These are phyloP conservation scores for Tremellales sp. DNA, from an alignment of 1,284 basidiomycete genomes.

Conservation along the genomic window DNA sequence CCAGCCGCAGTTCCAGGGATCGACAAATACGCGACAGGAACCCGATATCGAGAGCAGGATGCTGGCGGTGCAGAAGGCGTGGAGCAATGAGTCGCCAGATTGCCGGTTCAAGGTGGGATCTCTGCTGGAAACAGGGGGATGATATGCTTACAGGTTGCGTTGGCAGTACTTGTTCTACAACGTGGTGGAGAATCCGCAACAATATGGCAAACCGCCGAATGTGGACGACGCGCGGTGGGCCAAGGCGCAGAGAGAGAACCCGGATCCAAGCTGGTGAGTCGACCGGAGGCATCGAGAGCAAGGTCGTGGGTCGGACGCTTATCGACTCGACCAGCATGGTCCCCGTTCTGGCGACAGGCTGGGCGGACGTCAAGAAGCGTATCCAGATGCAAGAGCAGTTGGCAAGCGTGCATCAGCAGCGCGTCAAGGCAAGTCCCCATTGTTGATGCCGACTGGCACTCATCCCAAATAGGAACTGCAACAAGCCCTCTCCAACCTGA, in stretches of 20 bases:
- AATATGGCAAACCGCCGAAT: constrained; percentile 70
- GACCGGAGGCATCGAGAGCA: too few species aligned
- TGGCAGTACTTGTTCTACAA: constrained; percentile 83
- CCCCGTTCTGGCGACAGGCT: constrained; percentile 75
- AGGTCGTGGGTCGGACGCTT: background rate
- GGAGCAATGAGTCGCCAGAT: constrained; percentile 64
- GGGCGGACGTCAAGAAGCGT: constrained; percentile 74
- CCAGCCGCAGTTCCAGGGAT: constrained; percentile 5
- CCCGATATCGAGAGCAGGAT: constrained; percentile 59
- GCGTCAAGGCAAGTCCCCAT: constrained; percentile 56
- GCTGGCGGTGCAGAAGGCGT: constrained; percentile 63
- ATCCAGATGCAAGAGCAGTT: constrained; percentile 72
- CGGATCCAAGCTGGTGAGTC: constrained; percentile 69
- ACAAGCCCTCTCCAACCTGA: constrained; percentile 60
- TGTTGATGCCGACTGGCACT: background rate
- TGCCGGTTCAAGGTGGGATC: constrained; percentile 84
- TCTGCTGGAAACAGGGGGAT: too few species aligned
- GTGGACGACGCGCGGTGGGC: constrained; percentile 76
- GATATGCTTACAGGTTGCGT: background rate
- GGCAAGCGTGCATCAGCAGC: constrained; percentile 65
- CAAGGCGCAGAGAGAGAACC: constrained; percentile 74
- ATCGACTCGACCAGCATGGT: constrained; percentile 58
- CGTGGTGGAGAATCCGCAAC: constrained; percentile 66
- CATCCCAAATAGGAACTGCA: constrained; percentile 61
- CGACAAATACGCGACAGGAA: constrained; percentile 37